Evolutionary conservation across 2,329 filamentous ascomycete genomes (phyloP).

Genomic region (Dothidotthia symphoricarpi): DNA sequence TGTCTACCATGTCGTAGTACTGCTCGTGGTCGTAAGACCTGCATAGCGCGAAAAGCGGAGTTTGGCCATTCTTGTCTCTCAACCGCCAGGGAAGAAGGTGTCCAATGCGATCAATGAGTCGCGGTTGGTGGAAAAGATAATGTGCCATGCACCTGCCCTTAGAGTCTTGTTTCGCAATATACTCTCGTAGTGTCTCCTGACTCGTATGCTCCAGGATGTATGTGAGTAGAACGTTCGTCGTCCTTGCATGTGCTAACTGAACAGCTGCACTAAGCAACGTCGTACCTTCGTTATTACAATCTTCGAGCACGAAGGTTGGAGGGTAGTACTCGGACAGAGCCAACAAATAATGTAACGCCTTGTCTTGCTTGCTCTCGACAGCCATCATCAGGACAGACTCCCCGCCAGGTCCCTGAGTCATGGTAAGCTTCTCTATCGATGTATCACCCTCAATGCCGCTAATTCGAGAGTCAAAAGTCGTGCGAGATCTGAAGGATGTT

Average conservation of each 20-base stretch:
- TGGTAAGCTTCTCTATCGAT: conserved; percentile 73
- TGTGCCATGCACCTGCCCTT: conserved; percentile 90
- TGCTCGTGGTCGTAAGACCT: conserved; percentile 90
- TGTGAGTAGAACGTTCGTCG: conserved; percentile 73
- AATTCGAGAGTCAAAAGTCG: conserved; percentile 62
- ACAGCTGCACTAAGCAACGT: conserved; percentile 87
- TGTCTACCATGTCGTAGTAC: conserved; percentile 83
- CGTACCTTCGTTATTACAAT: conserved; percentile 85
- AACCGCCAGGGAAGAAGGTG: conserved; percentile 80
- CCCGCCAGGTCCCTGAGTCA: conserved; percentile 67
- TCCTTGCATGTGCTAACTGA: conserved; percentile 72
- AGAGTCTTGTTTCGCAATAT: conserved; percentile 73
- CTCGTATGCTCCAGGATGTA: conserved; percentile 61
- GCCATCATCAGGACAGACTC: conserved; percentile 72
- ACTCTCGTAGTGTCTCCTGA: conserved; percentile 59
- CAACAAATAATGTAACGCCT: conserved; percentile 76
- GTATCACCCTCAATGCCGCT: conserved; percentile 82
- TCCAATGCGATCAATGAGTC: conserved; percentile 74
- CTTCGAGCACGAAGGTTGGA: conserved; percentile 67
- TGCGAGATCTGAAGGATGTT: conserved; percentile 76
- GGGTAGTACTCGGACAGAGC: conserved; percentile 75
- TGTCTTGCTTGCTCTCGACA: conserved; percentile 60
- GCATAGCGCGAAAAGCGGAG: conserved; percentile 92
- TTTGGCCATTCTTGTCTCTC: conserved; percentile 94
- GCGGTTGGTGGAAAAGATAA: conserved; percentile 89